Base-by-base conservation (phyloP, 108 stramenopile genomes). In the Schizochytrium sp. region DNA sequence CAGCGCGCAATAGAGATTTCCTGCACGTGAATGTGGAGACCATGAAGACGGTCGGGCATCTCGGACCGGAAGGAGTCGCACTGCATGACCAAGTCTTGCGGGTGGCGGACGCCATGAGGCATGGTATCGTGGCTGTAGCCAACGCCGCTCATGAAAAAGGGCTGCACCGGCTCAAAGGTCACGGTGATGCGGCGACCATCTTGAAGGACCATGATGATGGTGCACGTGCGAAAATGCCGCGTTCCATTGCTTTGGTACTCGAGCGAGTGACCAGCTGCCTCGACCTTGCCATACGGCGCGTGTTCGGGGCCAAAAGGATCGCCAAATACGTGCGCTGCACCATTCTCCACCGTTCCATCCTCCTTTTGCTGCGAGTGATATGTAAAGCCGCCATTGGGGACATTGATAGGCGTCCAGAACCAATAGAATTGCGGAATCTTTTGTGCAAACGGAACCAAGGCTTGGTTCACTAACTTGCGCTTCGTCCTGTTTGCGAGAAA, bases 361-460 rank as follows among this genome's bases (percentile, higher is more conserved):
- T 83, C 14, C 0, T 12, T 16, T 34, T 83, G 76, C 51, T 83
- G 76, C 51, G 76, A 83, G 28, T 83, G 76, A 23, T 83, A 83
- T 6, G 51, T 28, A 4, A 83, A 53, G 12, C 45, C 76, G 28
- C 76, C 76, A 23, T 83, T 83, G 18, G 45, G 48, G 51, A 83
- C 45, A 53, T 83, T 47, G 51, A 83, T 53, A 10, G 51, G 76
- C 45, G 76, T 53, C 51, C 76, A 53, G n/a, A 83, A 83, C 76
- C 76, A 83, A 23, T 83, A 83, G 51, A 83, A 83, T 45, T 83
- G 76, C 25, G 76, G 45, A 23, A 47, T 83, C 76, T 83, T 83
- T 2, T 83, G 76, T 3, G 51, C 45, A 6, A 47, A 21, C 3
- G 45, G 76, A 12, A 12, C 0, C 21, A 41, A 18, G 8, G 41